Percentiles rank a stretch among this genome's conserved stretches.
phyloP scores from a whole-genome alignment of 1,139 yeast species.

The Pichia sp. region DNA sequence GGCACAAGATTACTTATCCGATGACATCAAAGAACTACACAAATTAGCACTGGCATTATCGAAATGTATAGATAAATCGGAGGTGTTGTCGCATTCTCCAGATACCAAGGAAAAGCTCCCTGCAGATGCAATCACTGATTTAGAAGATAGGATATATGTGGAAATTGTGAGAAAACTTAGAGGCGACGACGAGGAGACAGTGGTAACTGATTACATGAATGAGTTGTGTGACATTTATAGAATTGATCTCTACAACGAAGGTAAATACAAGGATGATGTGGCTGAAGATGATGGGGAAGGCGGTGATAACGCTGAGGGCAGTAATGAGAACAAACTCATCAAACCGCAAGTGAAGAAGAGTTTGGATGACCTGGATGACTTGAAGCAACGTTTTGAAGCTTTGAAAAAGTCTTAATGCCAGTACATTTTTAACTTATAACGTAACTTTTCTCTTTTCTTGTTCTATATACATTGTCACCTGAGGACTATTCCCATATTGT shows the following conservation, averaged over 20 bases:
- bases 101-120: not conserved
- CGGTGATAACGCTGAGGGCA: conserved; percentile 17
- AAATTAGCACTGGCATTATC: conserved; percentile 10
- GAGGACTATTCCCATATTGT: conserved; percentile 34
- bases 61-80: conserved; percentile 11
- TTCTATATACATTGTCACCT: conserved; percentile 6
- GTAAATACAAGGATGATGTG: conserved; percentile 32
- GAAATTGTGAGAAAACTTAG: conserved; percentile 21
- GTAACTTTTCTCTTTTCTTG: too few relatives aligned
- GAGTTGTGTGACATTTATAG: conserved; percentile 25
- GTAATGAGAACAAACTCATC: not conserved
- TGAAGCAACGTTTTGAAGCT: conserved; percentile 54
- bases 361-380: conserved; percentile 46
- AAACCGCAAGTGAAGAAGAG: conserved; percentile 24
- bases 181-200: conserved; percentile 38
- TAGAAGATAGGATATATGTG: conserved; percentile 18
- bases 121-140: conserved; percentile 4
- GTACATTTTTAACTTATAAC: conserved; percentile 7
- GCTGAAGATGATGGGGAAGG: conserved; percentile 24
- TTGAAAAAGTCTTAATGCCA: conserved; percentile 29
- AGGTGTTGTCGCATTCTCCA: conserved; percentile 4
- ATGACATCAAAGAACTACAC: conserved; percentile 19
- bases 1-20: conserved; percentile 18
- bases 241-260: conserved; percentile 55
- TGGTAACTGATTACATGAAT: conserved; percentile 34